These are phyloP conservation scores for Exophiala phaeomuriformis DNA, from an alignment of 2,329 filamentous ascomycete species.

Conservation along the genomic window DNA sequence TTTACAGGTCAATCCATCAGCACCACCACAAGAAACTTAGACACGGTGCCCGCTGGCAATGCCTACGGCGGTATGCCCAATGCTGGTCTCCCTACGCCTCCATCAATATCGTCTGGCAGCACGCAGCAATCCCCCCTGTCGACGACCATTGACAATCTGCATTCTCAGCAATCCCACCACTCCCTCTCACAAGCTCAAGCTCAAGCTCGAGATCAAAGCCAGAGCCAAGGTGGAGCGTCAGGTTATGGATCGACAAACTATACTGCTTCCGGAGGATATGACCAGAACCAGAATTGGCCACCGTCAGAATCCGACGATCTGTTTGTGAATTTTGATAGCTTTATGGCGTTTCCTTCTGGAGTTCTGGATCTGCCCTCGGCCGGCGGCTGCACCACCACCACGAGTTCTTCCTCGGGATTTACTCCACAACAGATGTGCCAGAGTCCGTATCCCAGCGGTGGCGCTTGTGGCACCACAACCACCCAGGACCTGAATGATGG, in stretches of 20 bases:
- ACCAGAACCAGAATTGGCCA: conserved; percentile 8
- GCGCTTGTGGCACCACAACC: neutral
- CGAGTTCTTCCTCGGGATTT: conserved; percentile 12
- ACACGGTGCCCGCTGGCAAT: too few species aligned
- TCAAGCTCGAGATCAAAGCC: too few species aligned
- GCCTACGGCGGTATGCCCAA: conserved; percentile 6
- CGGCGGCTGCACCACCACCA: conserved; percentile 2
- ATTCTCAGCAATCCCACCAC: neutral
- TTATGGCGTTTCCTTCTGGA: conserved; percentile 25
- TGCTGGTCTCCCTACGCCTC: conserved; percentile 26
- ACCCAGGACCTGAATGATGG: conserved; percentile 12
- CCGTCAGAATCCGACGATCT: conserved; percentile 24
- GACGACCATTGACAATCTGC: conserved; percentile 14
- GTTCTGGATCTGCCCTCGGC: conserved; percentile 17
- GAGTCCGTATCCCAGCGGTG: conserved; percentile 12
- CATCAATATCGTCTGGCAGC: conserved; percentile 17
- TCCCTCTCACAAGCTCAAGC: neutral
- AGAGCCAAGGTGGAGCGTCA: neutral
- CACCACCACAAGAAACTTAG: neutral
- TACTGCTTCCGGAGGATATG: conserved; percentile 7
- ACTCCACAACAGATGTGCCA: conserved; percentile 20
- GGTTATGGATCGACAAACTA: conserved; percentile 16
- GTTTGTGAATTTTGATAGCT: conserved; percentile 27
- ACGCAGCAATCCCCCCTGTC: conserved; percentile 23
- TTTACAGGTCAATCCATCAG: neutral